Evolutionary conservation across 768 basidiomycete species (phyloP), one percentile per base, ranked within the genome.

Genomic region (Boletus sp.): DNA sequence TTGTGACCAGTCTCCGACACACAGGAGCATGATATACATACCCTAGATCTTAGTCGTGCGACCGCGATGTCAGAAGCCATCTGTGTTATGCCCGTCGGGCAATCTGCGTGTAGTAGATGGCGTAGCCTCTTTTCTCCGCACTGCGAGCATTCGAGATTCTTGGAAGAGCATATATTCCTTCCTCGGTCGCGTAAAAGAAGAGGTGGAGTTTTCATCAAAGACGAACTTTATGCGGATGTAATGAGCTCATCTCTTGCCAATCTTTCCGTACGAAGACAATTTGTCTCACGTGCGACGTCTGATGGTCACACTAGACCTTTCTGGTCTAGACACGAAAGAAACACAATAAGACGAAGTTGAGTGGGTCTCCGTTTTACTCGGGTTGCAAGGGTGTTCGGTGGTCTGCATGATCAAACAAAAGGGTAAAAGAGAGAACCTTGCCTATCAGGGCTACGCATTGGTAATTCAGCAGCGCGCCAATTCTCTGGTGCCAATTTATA

Each of bases 211-310:
- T 9, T 7, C 2, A 17, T 59, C 57, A 42, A 48, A 32, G 32
- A 32, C 28, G 57, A 59, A 59, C 20, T 59, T 60, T 46, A 51
- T 47, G 59, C 52, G 59, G 57, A 20, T 8, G 20, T 45, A 32
- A 18, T 4, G 30, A 39, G 17, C 5, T 20, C 36, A 40, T 47
- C 4, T 5, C 18, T 30, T 45, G 42, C 44, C 48, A 35, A n/a
- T 14, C 6, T 20, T 42, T 29, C 48, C n/a, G 11, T 18, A 29
- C 33, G 15, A 46, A 12, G 52, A 39, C 40, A 14, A 28, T n/a
- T 39, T 37, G 36, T 49, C n/a, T 5, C 32, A 35, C 41, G 28
- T 14, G 40, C 40, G 32, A 28, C n/a, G 28, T 12, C 42, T 9
- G 4, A 56, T 47, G 30, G 28, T 45, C 48, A 30, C 28, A 42